phyloP scores from a whole-genome alignment of 441 rosid species.

The Macaranga tanarius region DNA sequence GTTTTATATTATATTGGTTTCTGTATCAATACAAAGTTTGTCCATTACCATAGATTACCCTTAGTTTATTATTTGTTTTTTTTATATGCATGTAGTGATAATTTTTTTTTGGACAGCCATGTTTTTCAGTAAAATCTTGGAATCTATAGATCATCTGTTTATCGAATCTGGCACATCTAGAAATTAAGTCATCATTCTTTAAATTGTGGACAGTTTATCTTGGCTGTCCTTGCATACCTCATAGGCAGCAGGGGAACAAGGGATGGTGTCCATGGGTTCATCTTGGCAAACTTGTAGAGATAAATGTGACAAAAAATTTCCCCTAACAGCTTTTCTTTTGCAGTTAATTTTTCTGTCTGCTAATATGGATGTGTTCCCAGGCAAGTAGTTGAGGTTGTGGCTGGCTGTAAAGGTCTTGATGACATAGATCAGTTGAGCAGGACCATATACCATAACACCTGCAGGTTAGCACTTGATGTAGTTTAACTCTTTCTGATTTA shows the following conservation, averaged over 20 bases:
- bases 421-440: slow-evolving; percentile 59
- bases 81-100: not conserved
- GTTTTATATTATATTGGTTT: not conserved
- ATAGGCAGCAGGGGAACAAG: too few relatives aligned
- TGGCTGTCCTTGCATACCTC: not conserved
- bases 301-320: not conserved
- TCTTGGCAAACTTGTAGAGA: not conserved
- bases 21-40: not conserved
- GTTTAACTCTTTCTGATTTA: not conserved
- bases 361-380: slow-evolving; percentile 36
- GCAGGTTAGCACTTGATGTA: slow-evolving; percentile 51
- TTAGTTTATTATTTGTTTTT: not conserved
- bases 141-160: not conserved
- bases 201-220: not conserved
- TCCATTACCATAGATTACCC: not conserved
- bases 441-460: slow-evolving; percentile 82
- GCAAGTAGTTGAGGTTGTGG: slow-evolving; percentile 93
- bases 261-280: not conserved
- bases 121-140: not conserved
- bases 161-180: not conserved
- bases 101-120: not conserved
- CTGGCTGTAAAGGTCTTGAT: slow-evolving; percentile 76
- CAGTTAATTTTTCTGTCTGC: not conserved
- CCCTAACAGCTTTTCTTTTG: not conserved
- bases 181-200: not conserved